These are phyloP conservation scores for Dittrichia graveolens DNA, from an alignment of 129 eudicot species.

Conservation along the genomic window DNA sequence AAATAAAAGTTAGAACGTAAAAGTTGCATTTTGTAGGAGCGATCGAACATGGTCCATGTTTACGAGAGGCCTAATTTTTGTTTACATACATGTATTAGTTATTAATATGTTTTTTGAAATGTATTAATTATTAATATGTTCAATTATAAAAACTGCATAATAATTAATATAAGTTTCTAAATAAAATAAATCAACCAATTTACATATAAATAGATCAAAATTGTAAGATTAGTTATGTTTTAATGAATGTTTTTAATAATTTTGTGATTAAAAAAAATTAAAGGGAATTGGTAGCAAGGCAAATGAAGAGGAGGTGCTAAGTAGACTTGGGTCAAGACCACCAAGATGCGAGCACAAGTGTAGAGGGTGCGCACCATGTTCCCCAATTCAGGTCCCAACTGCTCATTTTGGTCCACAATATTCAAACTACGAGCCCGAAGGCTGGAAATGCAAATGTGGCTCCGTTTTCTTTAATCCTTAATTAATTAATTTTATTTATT, in stretches of 20 bases:
- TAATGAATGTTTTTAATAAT: background rate
- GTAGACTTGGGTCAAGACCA: constrained; percentile 65
- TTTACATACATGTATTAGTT: too few species aligned
- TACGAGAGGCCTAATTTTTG: too few species aligned
- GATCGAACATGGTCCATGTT: too few species aligned
- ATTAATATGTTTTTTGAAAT: too few species aligned
- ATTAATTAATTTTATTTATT: background rate
- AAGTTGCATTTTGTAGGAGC: too few species aligned
- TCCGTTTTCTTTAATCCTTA: constrained; percentile 48
- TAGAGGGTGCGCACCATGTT: constrained; percentile 58
- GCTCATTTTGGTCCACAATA: constrained; percentile 36
- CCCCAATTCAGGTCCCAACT: constrained; percentile 57
- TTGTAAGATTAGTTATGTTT: background rate
- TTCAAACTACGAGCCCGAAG: constrained; percentile 70
- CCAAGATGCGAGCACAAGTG: constrained; percentile 69
- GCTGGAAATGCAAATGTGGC: constrained; percentile 71
- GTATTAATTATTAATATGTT: too few species aligned
- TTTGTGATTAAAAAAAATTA: background rate
- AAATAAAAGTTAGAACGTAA: background rate
- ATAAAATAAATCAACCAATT: too few species aligned
- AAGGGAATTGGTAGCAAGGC: constrained; percentile 24
- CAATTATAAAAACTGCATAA: too few species aligned
- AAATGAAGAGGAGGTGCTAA: constrained; percentile 36
- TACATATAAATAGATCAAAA: too few species aligned
- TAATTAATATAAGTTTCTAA: too few species aligned